Evolutionary conservation across 2,329 filamentous ascomycete genomes (phyloP), one percentile per base, ranked within the genome.

Genomic region (Phaeophleospora eucalypticola): DNA sequence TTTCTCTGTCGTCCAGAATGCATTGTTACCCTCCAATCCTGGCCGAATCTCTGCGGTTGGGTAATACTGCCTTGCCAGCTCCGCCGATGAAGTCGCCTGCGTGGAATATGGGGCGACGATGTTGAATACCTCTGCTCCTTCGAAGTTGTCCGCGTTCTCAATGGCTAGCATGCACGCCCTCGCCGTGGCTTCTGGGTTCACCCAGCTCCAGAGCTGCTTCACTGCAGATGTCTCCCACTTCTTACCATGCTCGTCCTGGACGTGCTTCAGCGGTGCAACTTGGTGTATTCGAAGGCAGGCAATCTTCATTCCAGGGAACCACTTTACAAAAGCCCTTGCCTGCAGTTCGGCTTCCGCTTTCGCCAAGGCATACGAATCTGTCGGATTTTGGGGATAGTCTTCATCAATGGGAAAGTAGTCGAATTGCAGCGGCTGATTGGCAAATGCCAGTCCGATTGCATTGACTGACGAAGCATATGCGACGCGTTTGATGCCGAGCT

Each of bases 381-480:
- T 69, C 4, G 67, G 66, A 12, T 55, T 57, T 12, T 50, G 50
- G 1, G 63, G 59, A 17, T 60, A 60, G 6, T 66, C 60, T 54
- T 70, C 66, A 27, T 70, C 66, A 19, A 69, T 58, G 18, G 66
- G 67, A 45, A 69, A 68, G 48, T 67, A 70, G 29, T 63, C 62
- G 45, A 68, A 67, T 4, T 56, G 47, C 14, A 67, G 49, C 16
- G 65, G 64, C 38, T 57, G 65, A 36, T 66, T 65, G 12, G 66
- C 58, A 46, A 67, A 68, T 16, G 67, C 67, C 1, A 70, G 60
- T 0, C 67, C 67, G 16, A 69, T 64, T 4, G 68, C 67, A 34
- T 68, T 68, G 21, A 70, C 66, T 4, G 62, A 67, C 10, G 61
- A 66, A 4, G 66, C 65, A 45, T 68, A 70, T 58, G 63, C 66